Evolutionary conservation across 202 grass and related monocot genomes (phyloP).

Genomic region (Schoenoplectus tabernaemontani): DNA sequence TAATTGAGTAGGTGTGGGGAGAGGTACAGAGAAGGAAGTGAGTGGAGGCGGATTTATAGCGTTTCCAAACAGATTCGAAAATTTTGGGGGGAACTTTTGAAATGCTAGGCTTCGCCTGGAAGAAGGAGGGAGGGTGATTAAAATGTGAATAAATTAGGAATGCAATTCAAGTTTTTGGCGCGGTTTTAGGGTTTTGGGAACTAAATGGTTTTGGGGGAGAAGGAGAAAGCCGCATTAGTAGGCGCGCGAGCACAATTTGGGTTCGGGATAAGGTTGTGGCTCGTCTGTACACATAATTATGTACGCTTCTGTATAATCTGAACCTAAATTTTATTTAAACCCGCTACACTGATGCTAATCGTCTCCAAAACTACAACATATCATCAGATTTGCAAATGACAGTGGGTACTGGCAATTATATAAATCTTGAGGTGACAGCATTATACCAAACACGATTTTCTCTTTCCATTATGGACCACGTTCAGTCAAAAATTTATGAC

Average conservation of each 20-base stretch:
- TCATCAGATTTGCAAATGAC: too few relatives aligned
- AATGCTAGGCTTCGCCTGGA: slow-evolving; percentile 33
- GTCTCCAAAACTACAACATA: too few relatives aligned
- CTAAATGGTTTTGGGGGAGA: not conserved
- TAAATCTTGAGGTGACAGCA: too few relatives aligned
- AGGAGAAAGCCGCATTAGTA: not conserved
- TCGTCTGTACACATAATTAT: not conserved
- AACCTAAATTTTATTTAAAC: too few relatives aligned
- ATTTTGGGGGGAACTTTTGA: slow-evolving; percentile 28
- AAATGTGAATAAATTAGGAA: slow-evolving; percentile 9
- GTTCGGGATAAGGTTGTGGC: slow-evolving; percentile 4
- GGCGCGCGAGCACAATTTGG: too few relatives aligned
- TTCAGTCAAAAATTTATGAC: too few relatives aligned
- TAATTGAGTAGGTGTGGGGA: too few relatives aligned
- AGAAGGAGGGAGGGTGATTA: slow-evolving; percentile 1
- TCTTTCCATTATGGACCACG: too few relatives aligned
- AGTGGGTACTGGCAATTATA: too few relatives aligned
- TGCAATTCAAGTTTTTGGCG: slow-evolving; percentile 30
- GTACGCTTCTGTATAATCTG: not conserved
- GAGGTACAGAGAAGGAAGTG: not conserved
- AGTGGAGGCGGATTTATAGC: slow-evolving; percentile 28
- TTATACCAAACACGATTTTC: too few relatives aligned
- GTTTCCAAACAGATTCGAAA: not conserved
- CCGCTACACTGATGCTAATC: too few relatives aligned
- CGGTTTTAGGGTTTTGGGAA: slow-evolving; percentile 33